Evolutionary conservation across 2,329 filamentous ascomycete genomes (phyloP).

Genomic region (Aciculosporium take): DNA sequence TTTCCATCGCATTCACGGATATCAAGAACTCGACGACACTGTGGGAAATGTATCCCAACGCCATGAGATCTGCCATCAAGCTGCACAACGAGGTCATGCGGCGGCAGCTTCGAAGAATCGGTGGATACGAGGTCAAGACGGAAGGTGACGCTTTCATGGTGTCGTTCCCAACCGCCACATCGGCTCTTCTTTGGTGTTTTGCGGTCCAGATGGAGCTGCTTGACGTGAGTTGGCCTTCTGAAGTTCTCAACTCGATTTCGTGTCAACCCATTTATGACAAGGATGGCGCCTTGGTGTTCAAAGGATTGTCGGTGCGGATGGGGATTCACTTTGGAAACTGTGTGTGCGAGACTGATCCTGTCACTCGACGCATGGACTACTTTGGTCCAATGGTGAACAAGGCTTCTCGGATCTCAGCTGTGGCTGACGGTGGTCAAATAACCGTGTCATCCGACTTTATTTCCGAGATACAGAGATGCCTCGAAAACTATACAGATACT

Average conservation of each 20-base stretch:
- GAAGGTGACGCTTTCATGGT: conserved; percentile 99
- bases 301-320: conserved; percentile 90
- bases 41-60: conserved; percentile 89
- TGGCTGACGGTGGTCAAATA: conserved; percentile 92
- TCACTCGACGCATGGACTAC: conserved; percentile 97
- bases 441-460: conserved; percentile 96
- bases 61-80: conserved; percentile 94
- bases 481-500: conserved; percentile 80
- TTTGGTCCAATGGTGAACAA: conserved; percentile 99
- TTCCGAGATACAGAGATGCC: conserved; percentile 79
- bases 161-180: conserved; percentile 90
- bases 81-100: conserved; percentile 97
- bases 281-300: conserved; percentile 81
- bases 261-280: conserved; percentile 73
- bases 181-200: conserved; percentile 90
- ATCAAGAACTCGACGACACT: conserved; percentile 96
- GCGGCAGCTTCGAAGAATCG: conserved; percentile 79
- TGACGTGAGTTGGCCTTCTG: conserved; percentile 82
- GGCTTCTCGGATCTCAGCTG: conserved; percentile 80
- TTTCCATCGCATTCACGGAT: conserved; percentile 93
- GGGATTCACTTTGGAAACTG: conserved; percentile 92
- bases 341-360: conserved; percentile 88
- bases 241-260: conserved; percentile 75
- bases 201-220: conserved; percentile 80
- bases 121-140: conserved; percentile 97